These are phyloP conservation scores for Canna indica DNA, from an alignment of 176 grass and related monocot genomes.

Conservation along the genomic window DNA sequence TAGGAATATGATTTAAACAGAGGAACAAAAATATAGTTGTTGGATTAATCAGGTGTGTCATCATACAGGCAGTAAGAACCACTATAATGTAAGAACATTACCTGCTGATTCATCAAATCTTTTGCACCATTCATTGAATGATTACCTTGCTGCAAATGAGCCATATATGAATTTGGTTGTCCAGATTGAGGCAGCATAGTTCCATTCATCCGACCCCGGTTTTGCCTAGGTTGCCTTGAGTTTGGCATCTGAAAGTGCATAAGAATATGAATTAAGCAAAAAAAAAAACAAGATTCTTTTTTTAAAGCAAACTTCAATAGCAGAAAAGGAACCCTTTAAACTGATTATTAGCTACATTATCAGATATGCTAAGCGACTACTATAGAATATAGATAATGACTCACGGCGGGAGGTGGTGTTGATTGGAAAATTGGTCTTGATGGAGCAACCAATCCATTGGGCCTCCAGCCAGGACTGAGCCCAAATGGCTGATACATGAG, in stretches of 20 bases:
- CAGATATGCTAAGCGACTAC: not conserved
- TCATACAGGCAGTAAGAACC: not conserved
- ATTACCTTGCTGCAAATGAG: slow-evolving; percentile 39
- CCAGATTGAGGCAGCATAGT: slow-evolving; percentile 33
- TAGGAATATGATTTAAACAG: not conserved
- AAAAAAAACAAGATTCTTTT: no score
- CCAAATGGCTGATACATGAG: slow-evolving; percentile 46
- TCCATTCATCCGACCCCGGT: slow-evolving; percentile 34
- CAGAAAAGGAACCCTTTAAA: no score
- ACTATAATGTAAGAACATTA: not conserved
- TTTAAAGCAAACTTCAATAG: no score
- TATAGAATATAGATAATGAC: not conserved
- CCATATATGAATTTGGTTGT: slow-evolving; percentile 28
- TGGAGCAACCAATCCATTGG: slow-evolving; percentile 37
- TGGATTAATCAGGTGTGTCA: not conserved
- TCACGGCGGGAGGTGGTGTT: slow-evolving; percentile 37
- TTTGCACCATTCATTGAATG: slow-evolving; percentile 11
- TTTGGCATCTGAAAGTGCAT: slow-evolving; percentile 29
- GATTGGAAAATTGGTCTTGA: slow-evolving; percentile 35
- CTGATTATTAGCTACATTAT: not conserved
- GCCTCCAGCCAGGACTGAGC: slow-evolving; percentile 38
- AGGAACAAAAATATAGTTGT: not conserved
- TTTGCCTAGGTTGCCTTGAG: slow-evolving; percentile 46
- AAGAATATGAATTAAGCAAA: not conserved
- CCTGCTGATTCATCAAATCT: slow-evolving; percentile 40